phyloP scores from a whole-genome alignment of 495 filamentous ascomycete species.

The Endocarpon pusillum region DNA sequence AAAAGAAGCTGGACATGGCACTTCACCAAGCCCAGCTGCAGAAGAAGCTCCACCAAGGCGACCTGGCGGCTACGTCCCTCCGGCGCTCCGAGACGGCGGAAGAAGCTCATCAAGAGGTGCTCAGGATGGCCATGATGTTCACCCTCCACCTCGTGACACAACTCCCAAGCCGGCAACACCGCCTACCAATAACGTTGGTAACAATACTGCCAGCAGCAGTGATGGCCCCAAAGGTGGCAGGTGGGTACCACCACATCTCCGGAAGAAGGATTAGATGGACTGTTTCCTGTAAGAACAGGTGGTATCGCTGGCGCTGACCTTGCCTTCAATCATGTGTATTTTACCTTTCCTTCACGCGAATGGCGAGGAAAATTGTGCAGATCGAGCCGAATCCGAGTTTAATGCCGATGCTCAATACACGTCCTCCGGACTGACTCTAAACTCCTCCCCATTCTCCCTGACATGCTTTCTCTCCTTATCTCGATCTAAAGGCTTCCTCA shows the following conservation, averaged over 20 bases:
- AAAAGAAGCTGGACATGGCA: slow-evolving; percentile 28
- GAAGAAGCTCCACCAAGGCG: slow-evolving; percentile 14
- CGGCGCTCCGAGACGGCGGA: slow-evolving; percentile 24
- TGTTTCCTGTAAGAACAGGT: too few relatives aligned
- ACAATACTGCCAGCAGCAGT: too few relatives aligned
- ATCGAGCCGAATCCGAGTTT: too few relatives aligned
- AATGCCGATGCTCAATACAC: slow-evolving; percentile 48
- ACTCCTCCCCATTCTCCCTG: slow-evolving; percentile 65
- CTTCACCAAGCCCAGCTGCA: slow-evolving; percentile 18
- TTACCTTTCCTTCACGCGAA: too few relatives aligned
- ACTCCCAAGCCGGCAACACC: too few relatives aligned
- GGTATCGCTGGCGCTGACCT: slow-evolving; percentile 18
- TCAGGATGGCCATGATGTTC: too few relatives aligned
- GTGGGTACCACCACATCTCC: background rate
- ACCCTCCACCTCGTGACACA: too few relatives aligned
- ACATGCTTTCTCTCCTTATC: slow-evolving; percentile 66
- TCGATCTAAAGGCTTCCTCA: slow-evolving; percentile 79
- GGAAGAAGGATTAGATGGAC: too few relatives aligned
- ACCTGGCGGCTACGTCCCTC: slow-evolving; percentile 32
- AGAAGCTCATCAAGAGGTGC: background rate
- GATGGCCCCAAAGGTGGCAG: too few relatives aligned
- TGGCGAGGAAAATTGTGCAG: too few relatives aligned
- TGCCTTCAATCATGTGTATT: background rate
- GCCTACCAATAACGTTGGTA: background rate
- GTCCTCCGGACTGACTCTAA: slow-evolving; percentile 64